Conservation (phyloP, 2,329 filamentous ascomycete genomes). For the Beauveria scarabaeidicola region DNA sequence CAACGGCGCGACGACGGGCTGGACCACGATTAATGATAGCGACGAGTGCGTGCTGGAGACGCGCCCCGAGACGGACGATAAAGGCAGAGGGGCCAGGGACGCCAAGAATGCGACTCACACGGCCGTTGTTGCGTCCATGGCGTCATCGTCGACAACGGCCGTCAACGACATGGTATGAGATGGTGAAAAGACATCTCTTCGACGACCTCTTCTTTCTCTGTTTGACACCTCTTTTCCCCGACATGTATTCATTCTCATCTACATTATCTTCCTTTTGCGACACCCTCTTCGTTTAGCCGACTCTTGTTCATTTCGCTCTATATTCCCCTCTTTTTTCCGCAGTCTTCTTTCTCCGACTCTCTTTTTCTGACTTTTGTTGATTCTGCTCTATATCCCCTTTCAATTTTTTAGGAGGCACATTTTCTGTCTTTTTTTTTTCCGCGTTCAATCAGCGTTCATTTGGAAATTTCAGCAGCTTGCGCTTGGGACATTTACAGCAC, state of each 20-base stretch:
- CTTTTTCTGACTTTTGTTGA: neutral
- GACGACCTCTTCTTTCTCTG: neutral
- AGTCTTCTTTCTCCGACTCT: neutral
- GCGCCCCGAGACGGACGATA: neutral
- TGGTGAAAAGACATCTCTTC: neutral
- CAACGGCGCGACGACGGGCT: conserved; percentile 11
- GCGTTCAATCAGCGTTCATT: neutral
- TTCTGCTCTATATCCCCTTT: neutral
- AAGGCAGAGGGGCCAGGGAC: neutral
- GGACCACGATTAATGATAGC: conserved; percentile 18
- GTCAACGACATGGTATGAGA: conserved; percentile 1
- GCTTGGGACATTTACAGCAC: neutral
- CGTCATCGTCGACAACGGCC: neutral
- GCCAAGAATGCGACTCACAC: neutral
- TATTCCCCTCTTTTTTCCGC: neutral
- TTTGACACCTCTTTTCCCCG: neutral
- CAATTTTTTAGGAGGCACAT: neutral
- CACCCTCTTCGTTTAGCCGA: too few species aligned
- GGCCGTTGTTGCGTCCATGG: neutral
- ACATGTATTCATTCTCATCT: too few species aligned
- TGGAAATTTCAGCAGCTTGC: neutral
- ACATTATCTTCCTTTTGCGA: too few species aligned
- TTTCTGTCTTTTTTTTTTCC: neutral
- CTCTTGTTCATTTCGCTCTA: too few species aligned
- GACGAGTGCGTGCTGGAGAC: conserved; percentile 15